A percentile compares a stretch with the other conserved stretches of the same genome.
Conservation (phyloP, 306 rosid genomes). For the Styphnolobium japonicum region DNA sequence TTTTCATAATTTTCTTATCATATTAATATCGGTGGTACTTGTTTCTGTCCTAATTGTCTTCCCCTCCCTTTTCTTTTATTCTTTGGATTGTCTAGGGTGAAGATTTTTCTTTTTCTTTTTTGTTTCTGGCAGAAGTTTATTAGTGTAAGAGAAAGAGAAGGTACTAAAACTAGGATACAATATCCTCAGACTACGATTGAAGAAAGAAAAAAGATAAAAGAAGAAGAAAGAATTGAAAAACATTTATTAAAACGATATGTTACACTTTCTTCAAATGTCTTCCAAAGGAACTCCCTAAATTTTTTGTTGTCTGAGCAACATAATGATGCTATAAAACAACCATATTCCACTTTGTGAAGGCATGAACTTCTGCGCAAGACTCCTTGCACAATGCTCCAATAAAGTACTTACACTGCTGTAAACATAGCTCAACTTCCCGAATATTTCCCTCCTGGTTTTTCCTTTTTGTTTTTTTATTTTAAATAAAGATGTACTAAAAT, state of each 20-base stretch:
- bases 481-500: constrained; percentile 22
- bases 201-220: background rate
- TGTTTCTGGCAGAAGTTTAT: background rate
- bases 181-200: background rate
- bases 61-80: background rate
- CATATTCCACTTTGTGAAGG: background rate
- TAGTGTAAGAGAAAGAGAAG: background rate
- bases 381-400: constrained; percentile 11
- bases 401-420: constrained; percentile 3
- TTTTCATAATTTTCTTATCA: background rate
- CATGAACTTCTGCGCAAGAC: background rate
- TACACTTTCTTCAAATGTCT: constrained; percentile 4
- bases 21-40: background rate
- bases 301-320: constrained; percentile 5
- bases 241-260: background rate
- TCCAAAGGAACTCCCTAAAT: background rate
- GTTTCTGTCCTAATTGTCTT: background rate
- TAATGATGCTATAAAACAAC: background rate
- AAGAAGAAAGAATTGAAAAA: background rate
- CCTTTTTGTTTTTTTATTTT: background rate
- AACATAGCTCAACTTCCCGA: background rate
- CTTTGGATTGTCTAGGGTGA: background rate
- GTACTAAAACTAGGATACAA: background rate
- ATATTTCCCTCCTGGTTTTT: background rate
- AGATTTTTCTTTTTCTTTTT: background rate